Evolutionary conservation across 176 grass and related monocot genomes (phyloP), one percentile per base, ranked within the genome.

Genomic region (Tillandsia fasciculata): DNA sequence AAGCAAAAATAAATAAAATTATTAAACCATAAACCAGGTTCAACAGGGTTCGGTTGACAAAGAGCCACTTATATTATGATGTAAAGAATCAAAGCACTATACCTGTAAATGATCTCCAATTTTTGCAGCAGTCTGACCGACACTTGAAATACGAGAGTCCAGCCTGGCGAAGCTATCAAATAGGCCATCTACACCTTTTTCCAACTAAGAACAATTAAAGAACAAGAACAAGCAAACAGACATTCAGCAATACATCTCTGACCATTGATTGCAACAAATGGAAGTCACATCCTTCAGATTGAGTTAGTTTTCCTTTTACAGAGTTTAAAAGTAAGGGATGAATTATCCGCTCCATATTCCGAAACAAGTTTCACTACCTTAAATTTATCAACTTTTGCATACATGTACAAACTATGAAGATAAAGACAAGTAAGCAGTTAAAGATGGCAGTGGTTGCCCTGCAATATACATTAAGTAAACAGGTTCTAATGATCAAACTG

Each of bases 41-140:
- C 7, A 33, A 15, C 3, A 5, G 15, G 4, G 23, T 58, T 72
- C 28, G 10, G 58, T 72, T 57, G 10, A 28, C 15, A 72, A 26
- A 71, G 49, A 27, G 26, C 17, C 26, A 72, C 13, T 49, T 10
- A 74, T 12, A 50, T 27, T 33, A 61, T 64, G 53, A 11, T 64
- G 33, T 9, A 84, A 2, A 59, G 56, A 83, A 67, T 17, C 68
- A 74, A 23, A 78, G 47, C 67, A 72, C 69, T 51, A 81, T 79
- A 99, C 94, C 89, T 93, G 94, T 82, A 99, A 87, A 90, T 99
- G 94, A 73, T 99, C 94, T 48, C 94, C 94, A 59, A 99, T 99
- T 90, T 99, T 99, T 13, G 94, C 94, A 82, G 89, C 89, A 65
- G 94, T 99, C 85, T 99, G 94, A 22, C 94, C 94, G 73, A 99